phyloP scores from a whole-genome alignment of 331 rosid species.

The Malus hybrid region DNA sequence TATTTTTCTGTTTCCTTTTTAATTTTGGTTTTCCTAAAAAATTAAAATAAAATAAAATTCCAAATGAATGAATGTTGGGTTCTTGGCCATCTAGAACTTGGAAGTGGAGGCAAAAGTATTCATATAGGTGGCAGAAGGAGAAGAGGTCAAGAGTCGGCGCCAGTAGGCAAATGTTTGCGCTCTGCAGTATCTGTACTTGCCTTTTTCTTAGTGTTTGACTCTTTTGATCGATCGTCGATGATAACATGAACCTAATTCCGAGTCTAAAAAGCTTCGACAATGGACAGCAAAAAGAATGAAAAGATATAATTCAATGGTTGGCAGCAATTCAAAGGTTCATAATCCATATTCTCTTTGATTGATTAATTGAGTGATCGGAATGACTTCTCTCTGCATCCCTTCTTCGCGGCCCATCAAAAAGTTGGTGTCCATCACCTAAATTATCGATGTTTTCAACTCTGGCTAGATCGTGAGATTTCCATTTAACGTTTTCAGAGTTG shows the following conservation, averaged over 20 bases:
- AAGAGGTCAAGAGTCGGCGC: conserved; percentile 4
- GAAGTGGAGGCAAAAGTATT: not conserved
- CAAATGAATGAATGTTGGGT: not conserved
- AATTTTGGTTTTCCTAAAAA: too few relatives aligned
- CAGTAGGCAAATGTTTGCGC: not conserved
- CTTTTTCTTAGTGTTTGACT: too few relatives aligned
- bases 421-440: too few relatives aligned
- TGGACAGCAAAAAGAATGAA: not conserved
- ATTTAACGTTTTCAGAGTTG: too few relatives aligned
- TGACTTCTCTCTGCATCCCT: not conserved
- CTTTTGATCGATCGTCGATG: too few relatives aligned
- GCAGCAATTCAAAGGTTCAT: not conserved
- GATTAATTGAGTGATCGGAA: not conserved
- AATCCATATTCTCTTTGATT: not conserved
- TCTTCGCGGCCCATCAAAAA: too few relatives aligned
- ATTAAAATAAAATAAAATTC: too few relatives aligned
- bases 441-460: not conserved
- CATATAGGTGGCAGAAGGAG: not conserved
- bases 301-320: not conserved
- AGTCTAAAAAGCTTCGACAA: not conserved
- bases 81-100: not conserved
- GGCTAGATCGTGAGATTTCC: too few relatives aligned
- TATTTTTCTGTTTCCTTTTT: not conserved
- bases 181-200: not conserved
- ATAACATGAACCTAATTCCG: too few relatives aligned